phyloP scores from a whole-genome alignment of 768 basidiomycete genomes.

The Udeniomyces megalosporus region DNA sequence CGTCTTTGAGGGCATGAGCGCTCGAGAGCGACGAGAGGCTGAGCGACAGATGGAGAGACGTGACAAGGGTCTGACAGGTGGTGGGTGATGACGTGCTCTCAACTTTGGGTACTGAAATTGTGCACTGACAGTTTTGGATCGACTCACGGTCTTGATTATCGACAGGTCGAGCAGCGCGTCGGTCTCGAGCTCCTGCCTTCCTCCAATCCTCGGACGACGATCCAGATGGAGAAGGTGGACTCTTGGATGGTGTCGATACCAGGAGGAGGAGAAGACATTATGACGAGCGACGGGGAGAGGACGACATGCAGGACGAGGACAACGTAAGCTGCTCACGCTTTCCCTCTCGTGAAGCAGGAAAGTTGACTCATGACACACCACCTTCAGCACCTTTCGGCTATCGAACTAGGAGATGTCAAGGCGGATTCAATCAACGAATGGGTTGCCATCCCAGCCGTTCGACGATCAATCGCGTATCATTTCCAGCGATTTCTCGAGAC shows the following conservation, averaged over 20 bases:
- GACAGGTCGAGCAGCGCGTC: conserved; percentile 48
- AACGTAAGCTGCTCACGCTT: conserved; percentile 42
- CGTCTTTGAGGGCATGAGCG: conserved; percentile 50
- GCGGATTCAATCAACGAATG: conserved; percentile 94
- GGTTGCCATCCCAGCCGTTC: conserved; percentile 85
- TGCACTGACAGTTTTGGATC: not conserved
- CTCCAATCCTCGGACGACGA: conserved; percentile 66
- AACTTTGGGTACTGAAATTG: too few relatives aligned
- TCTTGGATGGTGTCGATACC: conserved; percentile 54
- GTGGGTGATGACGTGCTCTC: conserved; percentile 39
- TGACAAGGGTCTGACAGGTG: conserved; percentile 55
- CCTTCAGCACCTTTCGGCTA: conserved; percentile 71
- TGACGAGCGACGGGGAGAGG: conserved; percentile 76
- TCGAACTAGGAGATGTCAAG: conserved; percentile 94
- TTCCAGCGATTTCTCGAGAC: conserved; percentile 93
- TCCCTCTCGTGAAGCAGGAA: not conserved
- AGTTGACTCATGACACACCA: not conserved
- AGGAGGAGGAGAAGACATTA: conserved; percentile 75
- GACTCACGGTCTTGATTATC: not conserved
- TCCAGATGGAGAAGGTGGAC: conserved; percentile 50
- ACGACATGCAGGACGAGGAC: conserved; percentile 77
- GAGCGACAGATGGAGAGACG: conserved; percentile 77
- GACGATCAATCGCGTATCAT: conserved; percentile 73
- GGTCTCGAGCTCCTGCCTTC: conserved; percentile 73
- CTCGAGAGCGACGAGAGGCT: conserved; percentile 56